These are phyloP conservation scores for Orbilia quercus DNA, from an alignment of 2,329 filamentous ascomycete species.

Conservation along the genomic window DNA sequence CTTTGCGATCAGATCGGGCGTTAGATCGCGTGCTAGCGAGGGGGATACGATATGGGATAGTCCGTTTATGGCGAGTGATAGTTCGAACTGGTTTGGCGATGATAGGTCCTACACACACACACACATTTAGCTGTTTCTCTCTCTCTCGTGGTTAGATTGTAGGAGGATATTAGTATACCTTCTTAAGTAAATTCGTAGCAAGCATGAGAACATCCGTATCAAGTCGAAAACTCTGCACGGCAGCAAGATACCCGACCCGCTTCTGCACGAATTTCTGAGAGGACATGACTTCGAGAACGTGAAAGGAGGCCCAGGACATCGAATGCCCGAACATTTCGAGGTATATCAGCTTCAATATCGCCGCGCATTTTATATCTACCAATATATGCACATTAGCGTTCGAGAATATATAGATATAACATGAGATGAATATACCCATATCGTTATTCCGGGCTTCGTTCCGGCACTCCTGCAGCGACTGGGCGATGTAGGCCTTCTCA, in stretches of 20 bases:
- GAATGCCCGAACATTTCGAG: slow-evolving; percentile 99
- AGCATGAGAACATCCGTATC: slow-evolving; percentile 98
- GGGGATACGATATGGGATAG: slow-evolving; percentile 96
- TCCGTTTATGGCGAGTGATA: slow-evolving; percentile 85
- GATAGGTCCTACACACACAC: slow-evolving; percentile 72
- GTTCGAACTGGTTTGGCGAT: slow-evolving; percentile 77
- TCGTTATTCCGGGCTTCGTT: slow-evolving; percentile 91
- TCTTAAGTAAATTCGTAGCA: slow-evolving; percentile 95
- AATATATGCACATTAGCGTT: slow-evolving; percentile 24
- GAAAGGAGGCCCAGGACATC: slow-evolving; percentile 99
- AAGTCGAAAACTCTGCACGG: slow-evolving; percentile 92
- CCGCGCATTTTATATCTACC: slow-evolving; percentile 91
- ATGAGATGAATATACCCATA: slow-evolving; percentile 72
- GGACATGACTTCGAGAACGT: slow-evolving; percentile 99
- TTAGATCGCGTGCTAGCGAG: slow-evolving; percentile 87
- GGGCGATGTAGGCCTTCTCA: slow-evolving; percentile 94
- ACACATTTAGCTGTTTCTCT: too few species aligned
- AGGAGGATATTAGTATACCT: too few species aligned
- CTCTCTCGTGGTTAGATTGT: too few species aligned
- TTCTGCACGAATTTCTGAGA: slow-evolving; percentile 95
- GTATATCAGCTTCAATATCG: slow-evolving; percentile 93
- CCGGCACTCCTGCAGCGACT: slow-evolving; percentile 93
- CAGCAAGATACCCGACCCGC: slow-evolving; percentile 91
- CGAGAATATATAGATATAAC: not conserved
- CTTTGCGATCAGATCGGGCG: slow-evolving; percentile 86